Evolutionary conservation across 495 filamentous ascomycete species (phyloP).

Genomic region (Platismatia glauca): DNA sequence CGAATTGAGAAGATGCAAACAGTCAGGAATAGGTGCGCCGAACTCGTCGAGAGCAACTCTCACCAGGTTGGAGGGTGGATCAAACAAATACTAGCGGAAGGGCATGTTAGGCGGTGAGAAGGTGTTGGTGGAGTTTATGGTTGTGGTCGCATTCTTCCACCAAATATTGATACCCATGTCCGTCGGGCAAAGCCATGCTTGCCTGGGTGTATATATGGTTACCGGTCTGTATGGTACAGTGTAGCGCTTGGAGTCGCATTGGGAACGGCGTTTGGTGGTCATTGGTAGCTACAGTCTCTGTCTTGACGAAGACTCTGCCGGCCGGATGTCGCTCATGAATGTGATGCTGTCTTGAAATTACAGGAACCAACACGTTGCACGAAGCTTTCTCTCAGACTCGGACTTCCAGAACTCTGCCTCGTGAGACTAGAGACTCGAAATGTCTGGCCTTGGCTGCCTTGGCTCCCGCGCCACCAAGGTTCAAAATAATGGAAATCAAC

Average conservation of each 20-base stretch:
- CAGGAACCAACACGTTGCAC: neutral
- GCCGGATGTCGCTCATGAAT: neutral
- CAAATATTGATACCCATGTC: neutral
- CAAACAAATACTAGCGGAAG: neutral
- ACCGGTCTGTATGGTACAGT: neutral
- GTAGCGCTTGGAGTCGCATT: neutral
- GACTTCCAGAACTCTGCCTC: neutral
- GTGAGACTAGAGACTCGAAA: too few relatives aligned
- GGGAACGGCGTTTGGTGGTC: neutral
- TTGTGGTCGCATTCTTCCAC: neutral
- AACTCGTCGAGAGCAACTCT: constrained; percentile 3
- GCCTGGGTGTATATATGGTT: neutral
- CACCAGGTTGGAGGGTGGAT: constrained; percentile 9
- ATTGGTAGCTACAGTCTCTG: neutral
- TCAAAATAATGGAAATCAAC: too few relatives aligned
- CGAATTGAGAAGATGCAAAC: constrained; percentile 8
- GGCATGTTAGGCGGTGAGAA: neutral
- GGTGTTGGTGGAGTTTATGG: neutral
- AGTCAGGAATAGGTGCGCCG: constrained; percentile 1
- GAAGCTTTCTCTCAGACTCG: neutral
- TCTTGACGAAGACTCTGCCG: neutral
- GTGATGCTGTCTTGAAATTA: neutral
- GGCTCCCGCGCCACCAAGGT: neutral
- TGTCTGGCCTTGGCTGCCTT: neutral
- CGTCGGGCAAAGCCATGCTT: neutral